Evolutionary conservation across 768 basidiomycete genomes (phyloP).

Genomic region (Lactarius evosmus): DNA sequence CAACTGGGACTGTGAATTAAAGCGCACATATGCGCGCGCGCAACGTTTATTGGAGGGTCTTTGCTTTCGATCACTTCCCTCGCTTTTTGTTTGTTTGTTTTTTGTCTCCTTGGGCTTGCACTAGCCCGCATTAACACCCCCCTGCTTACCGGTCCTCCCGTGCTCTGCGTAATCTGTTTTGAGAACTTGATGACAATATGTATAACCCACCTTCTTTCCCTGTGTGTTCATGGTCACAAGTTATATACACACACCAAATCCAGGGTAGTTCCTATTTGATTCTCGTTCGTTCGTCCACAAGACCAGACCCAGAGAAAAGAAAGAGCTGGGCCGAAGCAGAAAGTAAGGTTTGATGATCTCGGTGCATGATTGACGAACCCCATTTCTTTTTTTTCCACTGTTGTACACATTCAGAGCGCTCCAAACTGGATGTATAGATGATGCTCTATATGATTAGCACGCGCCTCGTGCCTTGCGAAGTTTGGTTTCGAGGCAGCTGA

Average conservation of each 20-base stretch:
- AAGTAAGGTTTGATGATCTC: conserved; percentile 11
- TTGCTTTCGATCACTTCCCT: not conserved
- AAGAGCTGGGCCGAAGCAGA: not conserved
- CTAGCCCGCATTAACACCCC: not conserved
- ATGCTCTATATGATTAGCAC: not conserved
- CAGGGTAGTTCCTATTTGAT: not conserved
- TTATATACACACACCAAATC: not conserved
- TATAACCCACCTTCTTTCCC: not conserved
- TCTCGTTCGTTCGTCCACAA: not conserved
- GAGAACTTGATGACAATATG: not conserved
- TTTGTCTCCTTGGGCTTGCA: not conserved
- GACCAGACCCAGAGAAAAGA: not conserved
- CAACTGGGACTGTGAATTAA: conserved; percentile 82
- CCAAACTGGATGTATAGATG: not conserved
- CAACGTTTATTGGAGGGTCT: not conserved
- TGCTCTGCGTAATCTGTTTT: not conserved
- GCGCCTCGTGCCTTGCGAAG: not conserved
- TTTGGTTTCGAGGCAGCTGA: not conserved
- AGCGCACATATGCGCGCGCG: not conserved
- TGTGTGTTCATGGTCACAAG: not conserved
- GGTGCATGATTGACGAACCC: not conserved
- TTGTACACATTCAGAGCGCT: not conserved
- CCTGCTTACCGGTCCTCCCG: not conserved
- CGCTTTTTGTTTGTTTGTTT: not conserved
- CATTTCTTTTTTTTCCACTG: too few relatives aligned